Conservation (phyloP, 768 basidiomycete species). For the Bullera alba region DNA sequence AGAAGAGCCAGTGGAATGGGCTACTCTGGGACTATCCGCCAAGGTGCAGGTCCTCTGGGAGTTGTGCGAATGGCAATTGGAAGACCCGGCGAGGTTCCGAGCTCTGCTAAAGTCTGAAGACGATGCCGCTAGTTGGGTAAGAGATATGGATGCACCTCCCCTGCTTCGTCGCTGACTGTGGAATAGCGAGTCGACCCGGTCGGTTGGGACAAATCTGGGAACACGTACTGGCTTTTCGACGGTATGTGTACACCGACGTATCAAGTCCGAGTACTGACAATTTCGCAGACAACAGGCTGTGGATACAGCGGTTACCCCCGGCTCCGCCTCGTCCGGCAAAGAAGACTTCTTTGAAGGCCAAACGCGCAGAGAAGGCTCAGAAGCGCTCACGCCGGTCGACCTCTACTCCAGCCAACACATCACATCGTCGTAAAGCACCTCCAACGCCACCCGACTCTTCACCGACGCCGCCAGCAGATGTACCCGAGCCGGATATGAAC, state of each 20-base stretch:
- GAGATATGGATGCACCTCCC: conserved; percentile 2
- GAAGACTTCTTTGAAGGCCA: conserved; percentile 33
- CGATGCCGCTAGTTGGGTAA: conserved; percentile 37
- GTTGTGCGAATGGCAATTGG: conserved; percentile 47
- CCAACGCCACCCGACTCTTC: conserved; percentile 11
- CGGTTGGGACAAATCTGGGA: conserved; percentile 45
- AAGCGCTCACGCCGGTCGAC: conserved; percentile 14
- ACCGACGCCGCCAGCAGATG: conserved; percentile 12
- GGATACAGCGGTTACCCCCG: conserved; percentile 41
- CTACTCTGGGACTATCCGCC: conserved; percentile 31
- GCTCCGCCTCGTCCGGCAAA: conserved; percentile 33
- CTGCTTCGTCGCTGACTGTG: conserved; percentile 3
- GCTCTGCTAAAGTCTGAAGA: conserved; percentile 41
- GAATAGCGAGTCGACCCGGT: conserved; percentile 44
- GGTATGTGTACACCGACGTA: conserved; percentile 19
- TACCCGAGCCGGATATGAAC: conserved; percentile 5
- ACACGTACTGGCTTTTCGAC: conserved; percentile 46
- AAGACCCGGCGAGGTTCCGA: conserved; percentile 41
- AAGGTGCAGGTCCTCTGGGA: conserved; percentile 44
- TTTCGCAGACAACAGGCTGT: conserved; percentile 41
- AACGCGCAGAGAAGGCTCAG: conserved; percentile 9
- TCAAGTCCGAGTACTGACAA: neutral
- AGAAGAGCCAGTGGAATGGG: conserved; percentile 38
- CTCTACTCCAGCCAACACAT: too few relatives aligned
- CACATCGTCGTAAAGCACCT: conserved; percentile 20